Base-by-base conservation (phyloP, 2,329 filamentous ascomycete genomes). In the Plenodomus biglobosus region DNA sequence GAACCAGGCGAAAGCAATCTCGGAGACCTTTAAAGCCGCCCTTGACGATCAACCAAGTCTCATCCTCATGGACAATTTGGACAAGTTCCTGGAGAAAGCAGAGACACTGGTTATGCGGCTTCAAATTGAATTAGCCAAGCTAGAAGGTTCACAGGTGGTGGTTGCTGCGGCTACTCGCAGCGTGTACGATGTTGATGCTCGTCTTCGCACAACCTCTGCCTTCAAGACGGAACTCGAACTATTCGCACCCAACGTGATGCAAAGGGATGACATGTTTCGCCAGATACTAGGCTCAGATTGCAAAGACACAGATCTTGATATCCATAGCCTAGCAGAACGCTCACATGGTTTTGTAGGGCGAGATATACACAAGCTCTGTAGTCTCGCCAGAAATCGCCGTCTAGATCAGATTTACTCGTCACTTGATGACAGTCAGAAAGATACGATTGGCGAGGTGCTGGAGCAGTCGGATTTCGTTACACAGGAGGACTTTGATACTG, bases 301-400 rank as follows among this genome's bases (percentile, higher is more conserved):
- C 65, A 48, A 75, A 75, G 13, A 74, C 68, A 21, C 74, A 82
- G 38, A 74, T 67, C n/a, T 78, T 75, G 8, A 75, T 75, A 58
- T 68, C 17, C 30, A 78, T 3, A 74, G 78, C 16, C 74, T 95
- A 37, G 86, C 86, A 36, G 82, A 88, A 52, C 83, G 84, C 46
- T 95, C 92, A 0, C 91, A 96, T 64, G 92, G 92, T 3, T 96
- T 90, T 69, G 95, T 90, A 24, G 87, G 88, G 3, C 80, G 82
- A 1, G 92, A 96, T 67, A 76, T 96, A 1, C 75, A 77, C n/a
- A 80, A 79, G 13, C 76, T 96, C 0, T 76, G 87, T 40, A 73
- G 80, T 40, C 70, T 78, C 38, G 81, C 85, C 69, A 75, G 62
- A 61, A 74, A 73, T 27, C 62, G 70, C 47, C 61, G 59, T 8